These are phyloP conservation scores for Clonostachys byssicola DNA, from an alignment of 2,329 filamentous ascomycete species.

Conservation along the genomic window DNA sequence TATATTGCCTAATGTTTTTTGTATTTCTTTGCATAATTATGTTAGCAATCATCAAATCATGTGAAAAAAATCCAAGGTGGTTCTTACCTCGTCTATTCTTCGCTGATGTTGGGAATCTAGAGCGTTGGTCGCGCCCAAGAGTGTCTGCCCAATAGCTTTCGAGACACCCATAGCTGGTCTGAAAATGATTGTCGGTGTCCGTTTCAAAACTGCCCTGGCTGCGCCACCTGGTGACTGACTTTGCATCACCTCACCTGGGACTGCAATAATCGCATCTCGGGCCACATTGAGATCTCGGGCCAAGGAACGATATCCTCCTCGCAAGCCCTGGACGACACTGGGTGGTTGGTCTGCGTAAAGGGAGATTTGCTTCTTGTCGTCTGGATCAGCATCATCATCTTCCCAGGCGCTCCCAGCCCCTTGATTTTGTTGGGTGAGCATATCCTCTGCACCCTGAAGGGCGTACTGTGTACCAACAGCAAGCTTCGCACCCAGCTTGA, in stretches of 20 bases:
- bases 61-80: not conserved
- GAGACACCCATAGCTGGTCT: constrained; percentile 86
- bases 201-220: constrained; percentile 70
- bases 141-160: constrained; percentile 81
- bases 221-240: constrained; percentile 77
- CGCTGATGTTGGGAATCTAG: constrained; percentile 79
- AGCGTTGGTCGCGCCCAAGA: constrained; percentile 89
- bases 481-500: constrained; percentile 89
- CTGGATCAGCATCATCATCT: constrained; percentile 60
- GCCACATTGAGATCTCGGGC: constrained; percentile 84
- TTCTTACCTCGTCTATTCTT: constrained; percentile 83
- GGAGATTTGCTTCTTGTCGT: constrained; percentile 75
- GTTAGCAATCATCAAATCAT: constrained; percentile 5
- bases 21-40: constrained; percentile 34
- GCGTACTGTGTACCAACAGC: constrained; percentile 94
- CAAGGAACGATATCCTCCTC: constrained; percentile 77
- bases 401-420: constrained; percentile 42
- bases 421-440: constrained; percentile 49
- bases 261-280: constrained; percentile 87
- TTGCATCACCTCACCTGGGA: constrained; percentile 88
- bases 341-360: constrained; percentile 93
- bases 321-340: constrained; percentile 79
- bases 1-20: constrained; percentile 30
- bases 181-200: constrained; percentile 90
- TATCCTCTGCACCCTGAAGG: constrained; percentile 80